Conservation (phyloP, 2,329 filamentous ascomycete species). For the Colletotrichum tamarilloi region DNA sequence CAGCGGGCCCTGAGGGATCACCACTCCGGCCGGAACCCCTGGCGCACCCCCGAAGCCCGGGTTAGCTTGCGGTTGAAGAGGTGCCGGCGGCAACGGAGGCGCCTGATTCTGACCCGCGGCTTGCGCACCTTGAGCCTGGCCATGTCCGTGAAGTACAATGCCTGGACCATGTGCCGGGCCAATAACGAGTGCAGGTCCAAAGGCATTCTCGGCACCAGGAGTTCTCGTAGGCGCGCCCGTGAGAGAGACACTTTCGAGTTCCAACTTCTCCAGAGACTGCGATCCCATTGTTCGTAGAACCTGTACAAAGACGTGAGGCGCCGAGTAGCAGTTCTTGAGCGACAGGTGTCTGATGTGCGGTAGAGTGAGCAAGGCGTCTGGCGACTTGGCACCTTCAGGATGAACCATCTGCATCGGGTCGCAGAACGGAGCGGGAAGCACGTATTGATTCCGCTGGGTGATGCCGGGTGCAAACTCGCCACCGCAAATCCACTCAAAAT, state of each 20-base stretch:
- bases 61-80: constrained; percentile 9
- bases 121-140: constrained; percentile 10
- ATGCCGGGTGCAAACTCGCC: constrained; percentile 74
- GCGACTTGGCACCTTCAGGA: constrained; percentile 44
- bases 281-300: constrained; percentile 61
- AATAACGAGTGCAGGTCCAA: not conserved
- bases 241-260: constrained; percentile 73
- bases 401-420: constrained; percentile 43
- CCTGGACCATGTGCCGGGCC: constrained; percentile 19
- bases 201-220: not conserved
- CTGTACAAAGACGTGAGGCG: constrained; percentile 65
- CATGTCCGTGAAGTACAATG: not conserved
- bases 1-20: not conserved
- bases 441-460: constrained; percentile 69
- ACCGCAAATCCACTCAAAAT: constrained; percentile 74
- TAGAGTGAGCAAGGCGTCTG: constrained; percentile 59
- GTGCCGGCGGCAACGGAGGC: constrained; percentile 22
- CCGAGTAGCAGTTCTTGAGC: constrained; percentile 76
- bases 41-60: not conserved
- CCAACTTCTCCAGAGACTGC: constrained; percentile 61
- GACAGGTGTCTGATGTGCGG: constrained; percentile 68
- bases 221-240: constrained; percentile 55
- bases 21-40: not conserved
- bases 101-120: not conserved
- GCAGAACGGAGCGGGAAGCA: constrained; percentile 70